Conservation (phyloP, 768 basidiomycete species). For the Tricholomella constricta region DNA sequence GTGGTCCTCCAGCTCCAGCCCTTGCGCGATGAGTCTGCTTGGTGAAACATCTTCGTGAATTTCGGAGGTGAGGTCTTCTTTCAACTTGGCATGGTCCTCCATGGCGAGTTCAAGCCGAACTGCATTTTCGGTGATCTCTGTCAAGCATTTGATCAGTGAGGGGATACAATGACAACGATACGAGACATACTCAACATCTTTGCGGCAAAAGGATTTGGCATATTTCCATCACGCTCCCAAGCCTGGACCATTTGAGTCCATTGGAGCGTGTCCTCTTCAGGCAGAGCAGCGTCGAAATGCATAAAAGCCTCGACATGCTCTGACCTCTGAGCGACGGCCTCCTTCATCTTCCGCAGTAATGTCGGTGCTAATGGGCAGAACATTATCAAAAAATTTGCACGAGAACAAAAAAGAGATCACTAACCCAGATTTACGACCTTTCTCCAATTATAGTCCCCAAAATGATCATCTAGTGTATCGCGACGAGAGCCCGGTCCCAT, state of each 20-base stretch:
- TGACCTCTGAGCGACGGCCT: too few relatives aligned
- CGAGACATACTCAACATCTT: background rate
- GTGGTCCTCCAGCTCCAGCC: too few relatives aligned
- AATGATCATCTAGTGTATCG: slow-evolving; percentile 27
- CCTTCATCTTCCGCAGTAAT: too few relatives aligned
- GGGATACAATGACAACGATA: background rate
- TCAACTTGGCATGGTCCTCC: background rate
- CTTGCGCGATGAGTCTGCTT: too few relatives aligned
- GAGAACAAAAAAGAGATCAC: background rate
- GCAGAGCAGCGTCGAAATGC: too few relatives aligned
- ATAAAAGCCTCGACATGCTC: too few relatives aligned
- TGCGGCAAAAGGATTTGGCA: background rate
- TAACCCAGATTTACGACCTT: slow-evolving; percentile 21
- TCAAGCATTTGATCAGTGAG: background rate
- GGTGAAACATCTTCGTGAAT: too few relatives aligned
- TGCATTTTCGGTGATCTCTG: background rate
- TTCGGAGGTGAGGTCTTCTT: background rate
- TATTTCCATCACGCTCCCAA: too few relatives aligned
- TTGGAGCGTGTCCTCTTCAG: too few relatives aligned
- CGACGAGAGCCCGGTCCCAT: slow-evolving; percentile 26
- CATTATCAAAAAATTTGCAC: background rate
- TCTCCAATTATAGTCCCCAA: slow-evolving; percentile 29
- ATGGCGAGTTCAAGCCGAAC: background rate
- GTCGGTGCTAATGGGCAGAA: background rate
- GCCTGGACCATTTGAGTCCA: too few relatives aligned